Evolutionary conservation across 768 basidiomycete genomes (phyloP).

Genomic region (Paxillus involutus): DNA sequence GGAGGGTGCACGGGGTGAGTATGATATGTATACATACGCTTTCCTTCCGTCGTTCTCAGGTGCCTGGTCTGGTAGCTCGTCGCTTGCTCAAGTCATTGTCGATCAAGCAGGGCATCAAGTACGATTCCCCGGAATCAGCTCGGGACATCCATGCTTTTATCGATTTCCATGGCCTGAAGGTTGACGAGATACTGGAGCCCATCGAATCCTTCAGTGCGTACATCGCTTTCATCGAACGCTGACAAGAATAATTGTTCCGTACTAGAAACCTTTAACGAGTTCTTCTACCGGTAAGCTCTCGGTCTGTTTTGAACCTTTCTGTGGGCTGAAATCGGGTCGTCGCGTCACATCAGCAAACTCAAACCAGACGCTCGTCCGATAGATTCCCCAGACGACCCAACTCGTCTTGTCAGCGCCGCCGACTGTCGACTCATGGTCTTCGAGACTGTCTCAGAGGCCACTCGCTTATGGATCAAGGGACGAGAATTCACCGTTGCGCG

Average conservation of each 20-base stretch:
- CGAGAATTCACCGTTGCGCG: conserved; percentile 84
- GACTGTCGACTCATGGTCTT: conserved; percentile 98
- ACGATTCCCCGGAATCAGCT: conserved; percentile 82
- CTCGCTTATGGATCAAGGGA: conserved; percentile 94
- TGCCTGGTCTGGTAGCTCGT: conserved; percentile 49
- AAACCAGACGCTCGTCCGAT: conserved; percentile 80
- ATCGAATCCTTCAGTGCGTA: conserved; percentile 77
- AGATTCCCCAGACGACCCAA: conserved; percentile 70
- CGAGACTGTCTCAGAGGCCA: conserved; percentile 82
- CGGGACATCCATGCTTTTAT: conserved; percentile 86
- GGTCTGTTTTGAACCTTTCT: background rate
- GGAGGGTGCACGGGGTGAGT: conserved; percentile 83
- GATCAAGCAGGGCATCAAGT: conserved; percentile 93
- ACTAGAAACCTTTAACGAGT: conserved; percentile 88
- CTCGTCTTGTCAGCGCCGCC: conserved; percentile 81
- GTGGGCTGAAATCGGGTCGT: background rate
- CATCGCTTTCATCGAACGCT: background rate
- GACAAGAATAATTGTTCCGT: background rate
- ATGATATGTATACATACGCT: background rate
- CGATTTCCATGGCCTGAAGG: conserved; percentile 83
- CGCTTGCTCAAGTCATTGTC: conserved; percentile 86
- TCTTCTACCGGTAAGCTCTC: conserved; percentile 68
- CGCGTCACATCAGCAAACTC: conserved; percentile 61
- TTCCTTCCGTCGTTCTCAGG: background rate
- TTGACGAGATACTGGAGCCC: conserved; percentile 82